Percentiles rank a stretch among this genome's conserved stretches.
phyloP scores from a whole-genome alignment of 2,329 filamentous ascomycete genomes.

The Alternaria triticina region DNA sequence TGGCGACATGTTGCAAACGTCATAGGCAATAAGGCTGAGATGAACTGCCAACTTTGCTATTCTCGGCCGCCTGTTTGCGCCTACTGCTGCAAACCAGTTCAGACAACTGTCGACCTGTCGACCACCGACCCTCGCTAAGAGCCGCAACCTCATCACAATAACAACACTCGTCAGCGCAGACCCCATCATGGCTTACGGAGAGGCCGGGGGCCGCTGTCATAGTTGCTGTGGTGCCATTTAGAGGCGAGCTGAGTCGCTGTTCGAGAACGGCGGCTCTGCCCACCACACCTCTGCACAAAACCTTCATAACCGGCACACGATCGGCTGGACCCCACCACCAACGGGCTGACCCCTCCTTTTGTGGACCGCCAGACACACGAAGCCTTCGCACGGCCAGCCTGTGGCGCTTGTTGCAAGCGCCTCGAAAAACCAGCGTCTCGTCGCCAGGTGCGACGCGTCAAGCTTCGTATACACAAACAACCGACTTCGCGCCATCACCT shows the following conservation, averaged over 20 bases:
- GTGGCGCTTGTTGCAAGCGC: conserved; percentile 37
- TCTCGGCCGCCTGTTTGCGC: conserved; percentile 7
- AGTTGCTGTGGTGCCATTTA: conserved; percentile 12
- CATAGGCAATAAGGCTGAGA: conserved; percentile 36
- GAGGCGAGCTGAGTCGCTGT: conserved; percentile 37
- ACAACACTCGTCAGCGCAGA: conserved; percentile 17
- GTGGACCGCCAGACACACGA: conserved; percentile 31
- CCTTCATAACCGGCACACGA: conserved; percentile 33
- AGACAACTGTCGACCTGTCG: conserved; percentile 14
- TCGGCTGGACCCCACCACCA: conserved; percentile 43
- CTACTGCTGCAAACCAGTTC: conserved; percentile 12
- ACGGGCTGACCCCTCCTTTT: conserved; percentile 42
- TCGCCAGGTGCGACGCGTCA: conserved; percentile 44
- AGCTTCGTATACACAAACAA: conserved; percentile 43
- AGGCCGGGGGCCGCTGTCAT: conserved; percentile 34
- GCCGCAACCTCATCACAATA: conserved; percentile 12
- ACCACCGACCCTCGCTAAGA: neutral
- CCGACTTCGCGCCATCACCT: conserved; percentile 40
- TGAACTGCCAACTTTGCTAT: conserved; percentile 33
- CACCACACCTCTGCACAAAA: conserved; percentile 40
- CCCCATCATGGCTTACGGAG: conserved; percentile 24
- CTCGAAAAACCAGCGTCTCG: conserved; percentile 29
- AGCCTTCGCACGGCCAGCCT: conserved; percentile 21
- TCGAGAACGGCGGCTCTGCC: conserved; percentile 38
- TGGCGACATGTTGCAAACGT: conserved; percentile 36